phyloP scores from a whole-genome alignment of 352 stramenopile species.

The Phytophthora pseudosyringae region DNA sequence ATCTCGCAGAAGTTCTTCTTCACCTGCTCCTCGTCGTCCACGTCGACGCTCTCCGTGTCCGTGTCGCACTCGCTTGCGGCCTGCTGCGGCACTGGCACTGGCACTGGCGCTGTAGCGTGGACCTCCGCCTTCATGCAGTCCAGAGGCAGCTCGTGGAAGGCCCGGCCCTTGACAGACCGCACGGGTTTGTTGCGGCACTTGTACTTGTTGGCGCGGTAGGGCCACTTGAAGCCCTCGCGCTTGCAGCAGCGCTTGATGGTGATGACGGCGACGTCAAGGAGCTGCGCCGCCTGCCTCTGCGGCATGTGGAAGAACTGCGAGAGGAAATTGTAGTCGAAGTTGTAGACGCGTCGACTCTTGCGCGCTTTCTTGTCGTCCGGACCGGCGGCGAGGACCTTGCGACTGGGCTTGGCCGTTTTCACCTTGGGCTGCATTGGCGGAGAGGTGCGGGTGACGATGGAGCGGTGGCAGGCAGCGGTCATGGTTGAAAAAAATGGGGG shows the following conservation, averaged over 20 bases:
- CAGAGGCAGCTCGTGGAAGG: constrained; percentile 17
- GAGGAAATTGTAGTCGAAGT: constrained; percentile 14
- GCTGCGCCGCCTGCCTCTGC: constrained; percentile 10
- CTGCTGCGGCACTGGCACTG: too few species aligned
- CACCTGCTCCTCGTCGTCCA: constrained; percentile 10
- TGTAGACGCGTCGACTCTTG: constrained; percentile 27
- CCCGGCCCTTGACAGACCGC: constrained; percentile 11
- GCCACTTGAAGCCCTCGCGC: constrained; percentile 25
- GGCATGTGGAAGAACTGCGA: constrained; percentile 28
- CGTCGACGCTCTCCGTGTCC: constrained; percentile 16
- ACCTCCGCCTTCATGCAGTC: constrained; percentile 10
- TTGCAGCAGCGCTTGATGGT: constrained; percentile 35
- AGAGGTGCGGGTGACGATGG: not conserved
- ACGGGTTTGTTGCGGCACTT: constrained; percentile 6
- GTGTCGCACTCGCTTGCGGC: constrained; percentile 1
- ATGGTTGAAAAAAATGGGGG: constrained; percentile 9
- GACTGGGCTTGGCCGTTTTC: not conserved
- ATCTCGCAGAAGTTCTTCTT: constrained; percentile 9
- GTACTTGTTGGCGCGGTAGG: constrained; percentile 30
- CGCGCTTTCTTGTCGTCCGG: constrained; percentile 19
- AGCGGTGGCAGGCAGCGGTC: not conserved
- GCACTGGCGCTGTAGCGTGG: too few species aligned
- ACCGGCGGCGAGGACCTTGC: constrained; percentile 7
- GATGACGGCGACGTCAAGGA: constrained; percentile 12
- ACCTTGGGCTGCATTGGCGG: not conserved